These are phyloP conservation scores for Rhamnella rubrinervis DNA, from an alignment of 331 rosid genomes.

Conservation along the genomic window DNA sequence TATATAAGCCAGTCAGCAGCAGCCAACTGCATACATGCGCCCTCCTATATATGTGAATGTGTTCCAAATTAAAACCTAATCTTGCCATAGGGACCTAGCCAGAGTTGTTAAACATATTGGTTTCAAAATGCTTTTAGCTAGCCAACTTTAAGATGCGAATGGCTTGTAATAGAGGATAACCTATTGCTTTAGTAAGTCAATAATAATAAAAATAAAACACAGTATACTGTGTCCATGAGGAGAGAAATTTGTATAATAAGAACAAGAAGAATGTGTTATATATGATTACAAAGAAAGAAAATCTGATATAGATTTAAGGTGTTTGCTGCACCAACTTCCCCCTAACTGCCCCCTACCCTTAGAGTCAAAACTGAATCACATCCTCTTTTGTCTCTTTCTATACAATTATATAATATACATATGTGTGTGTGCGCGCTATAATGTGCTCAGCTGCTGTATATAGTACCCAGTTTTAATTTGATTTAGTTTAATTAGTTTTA, in stretches of 20 bases:
- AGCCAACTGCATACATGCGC: too few relatives aligned
- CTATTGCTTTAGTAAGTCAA: slow-evolving; percentile 39
- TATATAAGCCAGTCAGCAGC: too few relatives aligned
- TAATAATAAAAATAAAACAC: slow-evolving; percentile 12
- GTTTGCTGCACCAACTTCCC: slow-evolving; percentile 70
- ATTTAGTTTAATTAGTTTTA: not conserved
- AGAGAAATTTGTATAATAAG: slow-evolving; percentile 32
- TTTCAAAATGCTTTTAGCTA: too few relatives aligned
- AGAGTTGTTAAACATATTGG: too few relatives aligned
- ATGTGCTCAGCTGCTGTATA: too few relatives aligned
- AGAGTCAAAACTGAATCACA: slow-evolving; percentile 51
- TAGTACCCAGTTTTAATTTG: not conserved
- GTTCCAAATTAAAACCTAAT: too few relatives aligned
- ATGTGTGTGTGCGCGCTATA: too few relatives aligned
- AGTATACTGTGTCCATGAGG: not conserved
- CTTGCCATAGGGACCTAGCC: not conserved
- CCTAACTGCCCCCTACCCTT: slow-evolving; percentile 83
- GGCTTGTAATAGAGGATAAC: slow-evolving; percentile 40
- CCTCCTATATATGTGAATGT: too few relatives aligned
- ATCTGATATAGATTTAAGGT: slow-evolving; percentile 39
- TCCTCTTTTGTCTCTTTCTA: slow-evolving; percentile 42
- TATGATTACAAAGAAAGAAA: slow-evolving; percentile 12
- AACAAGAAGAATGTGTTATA: slow-evolving; percentile 35
- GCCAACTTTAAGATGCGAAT: slow-evolving; percentile 14
- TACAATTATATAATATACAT: slow-evolving; percentile 3